phyloP scores from a whole-genome alignment of 805 yeast species.

The Saccharomyces cerevisiae region DNA sequence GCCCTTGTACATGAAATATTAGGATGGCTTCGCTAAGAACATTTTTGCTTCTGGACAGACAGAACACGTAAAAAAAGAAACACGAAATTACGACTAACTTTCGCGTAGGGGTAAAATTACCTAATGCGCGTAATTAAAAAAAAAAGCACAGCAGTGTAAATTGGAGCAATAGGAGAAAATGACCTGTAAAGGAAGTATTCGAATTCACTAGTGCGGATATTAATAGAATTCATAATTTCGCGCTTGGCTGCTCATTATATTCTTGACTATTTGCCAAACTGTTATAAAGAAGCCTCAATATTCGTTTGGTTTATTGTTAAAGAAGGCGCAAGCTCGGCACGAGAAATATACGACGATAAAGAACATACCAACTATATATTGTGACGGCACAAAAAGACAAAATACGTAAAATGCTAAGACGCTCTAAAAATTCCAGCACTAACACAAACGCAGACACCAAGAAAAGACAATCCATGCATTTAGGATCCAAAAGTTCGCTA shows the following conservation, averaged over 20 bases:
- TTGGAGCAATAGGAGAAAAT: neutral
- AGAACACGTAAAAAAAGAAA: neutral
- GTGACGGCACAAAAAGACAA: neutral
- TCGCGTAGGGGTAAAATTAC: neutral
- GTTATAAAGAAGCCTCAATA: neutral
- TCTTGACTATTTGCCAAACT: neutral
- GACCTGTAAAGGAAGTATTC: neutral
- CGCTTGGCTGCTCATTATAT: neutral
- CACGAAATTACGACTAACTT: neutral
- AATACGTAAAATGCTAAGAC: slow-evolving; percentile 10
- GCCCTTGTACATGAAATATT: neutral
- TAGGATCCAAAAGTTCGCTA: slow-evolving; percentile 5
- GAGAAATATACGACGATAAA: neutral
- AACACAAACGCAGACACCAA: slow-evolving; percentile 3
- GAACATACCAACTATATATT: neutral
- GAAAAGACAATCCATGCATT: slow-evolving; percentile 22
- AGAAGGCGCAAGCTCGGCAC: neutral
- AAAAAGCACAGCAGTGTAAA: neutral
- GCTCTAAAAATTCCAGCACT: slow-evolving; percentile 6
- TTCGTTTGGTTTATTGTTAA: neutral
- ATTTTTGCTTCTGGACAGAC: neutral
- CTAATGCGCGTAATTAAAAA: neutral
- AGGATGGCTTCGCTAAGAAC: neutral
- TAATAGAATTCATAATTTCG: neutral
- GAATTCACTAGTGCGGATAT: neutral